Evolutionary conservation across 2,329 filamentous ascomycete species (phyloP).

Genomic region (Alternaria postmessia): DNA sequence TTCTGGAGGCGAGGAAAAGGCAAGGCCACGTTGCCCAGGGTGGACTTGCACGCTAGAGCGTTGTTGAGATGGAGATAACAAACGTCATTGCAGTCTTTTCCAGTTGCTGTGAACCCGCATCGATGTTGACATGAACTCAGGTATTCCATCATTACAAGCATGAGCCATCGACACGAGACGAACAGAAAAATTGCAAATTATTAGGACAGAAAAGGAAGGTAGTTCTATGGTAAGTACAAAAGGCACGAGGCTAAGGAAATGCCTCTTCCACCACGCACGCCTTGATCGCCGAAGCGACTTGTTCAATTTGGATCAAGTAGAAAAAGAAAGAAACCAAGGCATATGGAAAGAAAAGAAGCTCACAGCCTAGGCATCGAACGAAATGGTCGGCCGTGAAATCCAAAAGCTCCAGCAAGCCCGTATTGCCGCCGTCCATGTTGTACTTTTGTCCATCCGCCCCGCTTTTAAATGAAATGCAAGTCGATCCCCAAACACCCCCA

Average conservation of each 20-base stretch:
- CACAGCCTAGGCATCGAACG: slow-evolving; percentile 17
- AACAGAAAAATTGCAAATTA: neutral
- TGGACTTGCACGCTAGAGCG: neutral
- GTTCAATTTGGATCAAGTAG: slow-evolving; percentile 24
- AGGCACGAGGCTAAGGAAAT: slow-evolving; percentile 11
- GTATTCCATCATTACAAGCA: neutral
- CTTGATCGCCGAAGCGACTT: slow-evolving; percentile 16
- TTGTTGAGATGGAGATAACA: neutral
- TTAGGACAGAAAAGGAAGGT: slow-evolving; percentile 13
- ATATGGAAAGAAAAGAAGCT: slow-evolving; percentile 15
- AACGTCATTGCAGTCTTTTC: neutral
- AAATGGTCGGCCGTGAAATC: slow-evolving; percentile 26
- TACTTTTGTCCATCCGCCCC: slow-evolving; percentile 42
- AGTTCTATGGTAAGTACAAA: slow-evolving; percentile 17
- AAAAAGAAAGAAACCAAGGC: slow-evolving; percentile 16
- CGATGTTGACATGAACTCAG: neutral
- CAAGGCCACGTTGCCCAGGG: neutral
- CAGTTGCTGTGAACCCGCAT: neutral
- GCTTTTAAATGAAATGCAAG: slow-evolving; percentile 39
- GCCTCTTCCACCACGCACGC: slow-evolving; percentile 12
- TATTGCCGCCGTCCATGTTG: slow-evolving; percentile 39
- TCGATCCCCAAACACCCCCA: slow-evolving; percentile 45
- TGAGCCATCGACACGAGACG: neutral
- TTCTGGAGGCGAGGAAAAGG: neutral
- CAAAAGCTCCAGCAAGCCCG: slow-evolving; percentile 31